Evolutionary conservation across 306 rosid genomes (phyloP).

Genomic region (Cucurbita maxima): DNA sequence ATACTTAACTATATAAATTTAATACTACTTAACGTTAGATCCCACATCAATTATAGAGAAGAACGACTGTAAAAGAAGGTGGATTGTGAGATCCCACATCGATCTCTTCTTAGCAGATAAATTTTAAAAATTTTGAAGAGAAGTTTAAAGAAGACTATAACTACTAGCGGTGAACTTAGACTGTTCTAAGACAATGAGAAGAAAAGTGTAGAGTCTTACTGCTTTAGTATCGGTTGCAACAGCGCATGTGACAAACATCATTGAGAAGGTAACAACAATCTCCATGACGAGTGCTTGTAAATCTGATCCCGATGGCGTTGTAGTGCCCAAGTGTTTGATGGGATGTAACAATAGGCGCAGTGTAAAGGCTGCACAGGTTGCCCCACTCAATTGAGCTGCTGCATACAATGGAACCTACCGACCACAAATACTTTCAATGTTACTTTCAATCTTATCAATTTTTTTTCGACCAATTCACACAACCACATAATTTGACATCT

Average conservation of each 20-base stretch:
- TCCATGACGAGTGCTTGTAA: constrained; percentile 53
- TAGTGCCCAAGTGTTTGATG: constrained; percentile 31
- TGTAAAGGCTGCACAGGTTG: constrained; percentile 56
- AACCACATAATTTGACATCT: background rate
- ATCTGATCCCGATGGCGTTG: constrained; percentile 50
- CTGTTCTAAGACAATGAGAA: too few species aligned
- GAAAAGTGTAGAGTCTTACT: constrained; percentile 14
- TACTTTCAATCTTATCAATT: background rate
- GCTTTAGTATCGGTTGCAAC: constrained; percentile 68
- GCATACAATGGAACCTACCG: constrained; percentile 64
- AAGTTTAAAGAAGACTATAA: too few species aligned
- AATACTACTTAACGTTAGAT: too few species aligned
- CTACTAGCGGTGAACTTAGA: too few species aligned
- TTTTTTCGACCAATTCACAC: background rate
- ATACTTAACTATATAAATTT: too few species aligned
- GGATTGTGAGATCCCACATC: too few species aligned
- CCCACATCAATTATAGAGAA: too few species aligned
- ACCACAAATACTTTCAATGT: background rate
- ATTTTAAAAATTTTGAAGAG: too few species aligned
- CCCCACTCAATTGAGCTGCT: constrained; percentile 59
- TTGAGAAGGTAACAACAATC: constrained; percentile 47
- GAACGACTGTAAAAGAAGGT: too few species aligned
- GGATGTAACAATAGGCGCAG: constrained; percentile 35
- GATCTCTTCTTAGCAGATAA: too few species aligned
- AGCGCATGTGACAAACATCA: constrained; percentile 60